Percentiles rank a stretch among this genome's conserved stretches.
Evolutionary conservation across 2,329 filamentous ascomycete genomes (phyloP).

Genomic region (Aspergillus sp.): DNA sequence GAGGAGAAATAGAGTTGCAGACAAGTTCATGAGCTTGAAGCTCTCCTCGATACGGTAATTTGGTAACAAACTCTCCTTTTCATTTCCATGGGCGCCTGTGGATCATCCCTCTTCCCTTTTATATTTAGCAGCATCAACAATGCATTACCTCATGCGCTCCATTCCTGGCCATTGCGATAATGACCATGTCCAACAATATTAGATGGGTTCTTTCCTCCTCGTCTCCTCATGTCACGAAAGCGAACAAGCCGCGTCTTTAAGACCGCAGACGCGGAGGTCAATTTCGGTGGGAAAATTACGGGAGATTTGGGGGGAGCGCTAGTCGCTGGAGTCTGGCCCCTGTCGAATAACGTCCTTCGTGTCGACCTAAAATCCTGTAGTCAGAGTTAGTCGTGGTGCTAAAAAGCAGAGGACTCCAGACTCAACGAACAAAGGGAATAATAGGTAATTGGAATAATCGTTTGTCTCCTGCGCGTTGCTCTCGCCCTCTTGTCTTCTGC

Average conservation of each 20-base stretch:
- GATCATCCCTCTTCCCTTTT: constrained; percentile 22
- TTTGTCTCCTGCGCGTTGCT: constrained; percentile 14
- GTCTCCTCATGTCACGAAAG: background rate
- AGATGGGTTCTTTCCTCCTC: background rate
- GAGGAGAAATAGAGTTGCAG: background rate
- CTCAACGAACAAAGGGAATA: constrained; percentile 4
- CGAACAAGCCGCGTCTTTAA: background rate
- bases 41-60: background rate
- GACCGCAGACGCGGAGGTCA: background rate
- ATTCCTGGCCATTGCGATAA: background rate
- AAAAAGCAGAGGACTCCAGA: background rate
- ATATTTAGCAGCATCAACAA: background rate
- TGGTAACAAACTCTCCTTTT: constrained; percentile 22
- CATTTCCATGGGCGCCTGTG: constrained; percentile 21
- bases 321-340: constrained; percentile 3
- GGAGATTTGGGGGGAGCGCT: constrained; percentile 15
- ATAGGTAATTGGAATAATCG: background rate
- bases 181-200: background rate
- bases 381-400: constrained; percentile 10
- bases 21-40: background rate
- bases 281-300: constrained; percentile 17
- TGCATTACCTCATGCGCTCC: background rate
- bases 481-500: constrained; percentile 4
- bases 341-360: constrained; percentile 15
- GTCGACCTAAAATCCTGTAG: constrained; percentile 14